phyloP scores from a whole-genome alignment of 179 eudicot genomes.

The Spinacia oleracea region DNA sequence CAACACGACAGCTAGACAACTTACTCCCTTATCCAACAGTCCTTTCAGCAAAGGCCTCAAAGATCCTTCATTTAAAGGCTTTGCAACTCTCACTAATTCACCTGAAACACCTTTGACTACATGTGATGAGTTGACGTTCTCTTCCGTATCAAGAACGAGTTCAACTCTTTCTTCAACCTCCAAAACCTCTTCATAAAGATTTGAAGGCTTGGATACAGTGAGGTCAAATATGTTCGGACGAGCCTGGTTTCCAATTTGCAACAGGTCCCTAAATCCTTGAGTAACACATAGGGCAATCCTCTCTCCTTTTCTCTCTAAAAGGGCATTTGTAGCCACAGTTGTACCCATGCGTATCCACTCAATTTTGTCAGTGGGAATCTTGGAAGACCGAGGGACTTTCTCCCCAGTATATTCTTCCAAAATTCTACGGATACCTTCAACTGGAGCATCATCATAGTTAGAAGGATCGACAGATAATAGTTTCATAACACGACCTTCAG shows the following conservation, averaged over 20 bases:
- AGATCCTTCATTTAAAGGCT: constrained; percentile 65
- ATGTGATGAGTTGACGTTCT: constrained; percentile 28
- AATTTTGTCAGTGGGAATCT: constrained; percentile 86
- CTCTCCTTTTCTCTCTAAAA: constrained; percentile 93
- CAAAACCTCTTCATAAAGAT: constrained; percentile 86
- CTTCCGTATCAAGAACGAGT: constrained; percentile 58
- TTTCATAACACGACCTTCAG: constrained; percentile 87
- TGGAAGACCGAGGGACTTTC: constrained; percentile 68
- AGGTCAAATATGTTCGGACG: constrained; percentile 94
- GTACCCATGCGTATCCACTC: constrained; percentile 99
- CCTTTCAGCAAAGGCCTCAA: constrained; percentile 61
- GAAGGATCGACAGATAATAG: constrained; percentile 92
- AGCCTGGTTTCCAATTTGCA: constrained; percentile 95
- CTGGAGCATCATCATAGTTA: constrained; percentile 95
- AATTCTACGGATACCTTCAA: constrained; percentile 95
- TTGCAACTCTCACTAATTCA: constrained; percentile 66
- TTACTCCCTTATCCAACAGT: constrained; percentile 72
- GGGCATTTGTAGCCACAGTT: constrained; percentile 94
- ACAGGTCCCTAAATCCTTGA: constrained; percentile 74
- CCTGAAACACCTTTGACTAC: constrained; percentile 80
- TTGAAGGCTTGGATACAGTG: constrained; percentile 82
- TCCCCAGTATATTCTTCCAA: constrained; percentile 78
- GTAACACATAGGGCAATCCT: constrained; percentile 95
- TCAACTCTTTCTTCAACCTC: constrained; percentile 94
- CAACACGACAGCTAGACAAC: constrained; percentile 85